Base-by-base conservation (phyloP, 768 basidiomycete genomes). In the Mycena floridula region DNA sequence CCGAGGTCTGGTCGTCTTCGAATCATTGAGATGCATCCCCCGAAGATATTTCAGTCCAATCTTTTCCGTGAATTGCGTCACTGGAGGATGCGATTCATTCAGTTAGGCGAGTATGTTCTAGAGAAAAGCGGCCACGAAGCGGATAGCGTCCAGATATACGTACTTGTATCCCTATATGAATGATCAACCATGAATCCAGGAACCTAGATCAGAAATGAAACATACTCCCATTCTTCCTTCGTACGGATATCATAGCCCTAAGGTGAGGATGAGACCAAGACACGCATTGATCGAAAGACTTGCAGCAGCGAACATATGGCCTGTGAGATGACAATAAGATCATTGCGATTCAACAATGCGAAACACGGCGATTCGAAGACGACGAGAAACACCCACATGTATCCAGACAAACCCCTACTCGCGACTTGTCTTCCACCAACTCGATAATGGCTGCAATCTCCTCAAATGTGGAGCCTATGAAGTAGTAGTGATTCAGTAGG, bases 1-100 rank as follows among this genome's bases (percentile, higher is more conserved):
- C n/a, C n/a, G n/a, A n/a, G n/a, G n/a, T n/a, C n/a, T n/a, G n/a
- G 64, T 67, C 7, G 73, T 74, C 59, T 89, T 88, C 11, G 85
- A 86, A 58, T 92, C 90, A 56, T 94, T 94, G 37, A 92, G 57
- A 54, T 94, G 91, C 76, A 92, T 84, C 1, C 83, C 90, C 3
- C 79, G 73, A 13, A 93, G 77, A 56, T 89, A 92, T 11, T 69
- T 57, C 21, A 88, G 53, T 2, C 91, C 88, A 3, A 94, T 70
- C 47, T 75, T 64, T n/a, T 68, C 54, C 25, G 87, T 81, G 52
- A 93, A 90, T 37, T 73, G 64, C 9, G 65, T 54, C 61, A 90
- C 87, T 80, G 51, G 7, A 25, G n/a, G n/a, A n/a, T n/a, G n/a
- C n/a, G n/a, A n/a, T n/a, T n/a, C n/a, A n/a, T n/a, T n/a, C n/a